Percentiles rank a stretch among this genome's conserved stretches.
Evolutionary conservation across 2,329 filamentous ascomycete species (phyloP).

Genomic region (Tolypocladium tropicale): DNA sequence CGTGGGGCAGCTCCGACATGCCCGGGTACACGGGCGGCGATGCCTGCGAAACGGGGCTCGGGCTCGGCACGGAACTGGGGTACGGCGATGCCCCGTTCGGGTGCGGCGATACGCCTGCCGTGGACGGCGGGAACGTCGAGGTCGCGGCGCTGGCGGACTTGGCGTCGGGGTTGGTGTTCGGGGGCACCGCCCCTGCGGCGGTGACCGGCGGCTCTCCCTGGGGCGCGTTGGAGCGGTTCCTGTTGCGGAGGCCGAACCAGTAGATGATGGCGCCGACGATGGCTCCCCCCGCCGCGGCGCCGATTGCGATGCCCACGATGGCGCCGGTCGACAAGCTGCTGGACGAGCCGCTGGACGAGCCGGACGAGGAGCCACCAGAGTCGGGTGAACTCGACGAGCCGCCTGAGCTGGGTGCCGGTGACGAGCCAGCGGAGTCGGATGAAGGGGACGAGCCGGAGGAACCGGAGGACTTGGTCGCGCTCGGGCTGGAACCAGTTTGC

Average conservation of each 20-base stretch:
- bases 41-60: background rate
- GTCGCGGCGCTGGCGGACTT: background rate
- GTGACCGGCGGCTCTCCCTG: background rate
- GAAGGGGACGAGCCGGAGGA: background rate
- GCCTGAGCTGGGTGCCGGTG: too few relatives aligned
- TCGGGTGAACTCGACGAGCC: background rate
- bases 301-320: background rate
- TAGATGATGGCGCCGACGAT: background rate
- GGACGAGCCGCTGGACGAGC: background rate
- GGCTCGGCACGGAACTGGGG: background rate
- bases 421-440: background rate
- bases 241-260: background rate
- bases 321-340: background rate
- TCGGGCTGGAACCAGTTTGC: background rate
- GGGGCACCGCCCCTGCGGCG: background rate
- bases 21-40: background rate
- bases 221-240: background rate
- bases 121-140: background rate
- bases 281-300: background rate
- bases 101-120: background rate
- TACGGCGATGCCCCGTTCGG: background rate
- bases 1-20: background rate
- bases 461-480: background rate
- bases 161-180: background rate
- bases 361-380: background rate